Percentiles rank a stretch among this genome's conserved stretches.
These are phyloP conservation scores for Boletellus deceptivus DNA, from an alignment of 1,284 basidiomycete species.

Conservation along the genomic window DNA sequence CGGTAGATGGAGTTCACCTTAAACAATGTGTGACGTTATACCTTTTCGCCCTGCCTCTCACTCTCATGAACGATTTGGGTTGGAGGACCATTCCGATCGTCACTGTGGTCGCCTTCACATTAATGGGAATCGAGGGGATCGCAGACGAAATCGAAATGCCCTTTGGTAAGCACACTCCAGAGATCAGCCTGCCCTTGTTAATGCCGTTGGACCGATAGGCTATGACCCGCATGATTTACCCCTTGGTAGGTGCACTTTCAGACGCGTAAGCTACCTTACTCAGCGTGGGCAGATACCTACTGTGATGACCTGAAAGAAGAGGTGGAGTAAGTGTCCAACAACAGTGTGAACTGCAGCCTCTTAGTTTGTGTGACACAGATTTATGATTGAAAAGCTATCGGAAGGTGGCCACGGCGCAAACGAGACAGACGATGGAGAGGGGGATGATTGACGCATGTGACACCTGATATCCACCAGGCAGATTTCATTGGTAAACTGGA, in stretches of 20 bases:
- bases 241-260: conserved; percentile 48
- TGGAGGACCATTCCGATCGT: conserved; percentile 84
- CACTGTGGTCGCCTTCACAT: conserved; percentile 80
- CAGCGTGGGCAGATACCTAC: conserved; percentile 60
- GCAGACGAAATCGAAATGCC: conserved; percentile 92
- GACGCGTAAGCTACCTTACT: conserved; percentile 7
- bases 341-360: conserved; percentile 1
- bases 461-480: not conserved
- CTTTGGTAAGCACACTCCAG: conserved; percentile 50
- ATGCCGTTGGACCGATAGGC: conserved; percentile 38
- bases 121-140: conserved; percentile 93
- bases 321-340: conserved; percentile 50
- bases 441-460: conserved; percentile 55
- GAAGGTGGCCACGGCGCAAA: conserved; percentile 69
- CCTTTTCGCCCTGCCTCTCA: conserved; percentile 83
- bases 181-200: not conserved
- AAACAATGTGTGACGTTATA: conserved; percentile 93
- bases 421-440: conserved; percentile 72
- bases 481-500: not conserved
- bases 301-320: conserved; percentile 85
- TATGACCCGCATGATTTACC: conserved; percentile 64
- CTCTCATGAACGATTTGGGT: conserved; percentile 72
- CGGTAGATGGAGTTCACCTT: conserved; percentile 76
- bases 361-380: conserved; percentile 43
- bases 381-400: conserved; percentile 72